Percentiles rank a stretch among this genome's conserved stretches.
Conservation (phyloP, 345 rosid genomes). For the Pistacia atlantica region DNA sequence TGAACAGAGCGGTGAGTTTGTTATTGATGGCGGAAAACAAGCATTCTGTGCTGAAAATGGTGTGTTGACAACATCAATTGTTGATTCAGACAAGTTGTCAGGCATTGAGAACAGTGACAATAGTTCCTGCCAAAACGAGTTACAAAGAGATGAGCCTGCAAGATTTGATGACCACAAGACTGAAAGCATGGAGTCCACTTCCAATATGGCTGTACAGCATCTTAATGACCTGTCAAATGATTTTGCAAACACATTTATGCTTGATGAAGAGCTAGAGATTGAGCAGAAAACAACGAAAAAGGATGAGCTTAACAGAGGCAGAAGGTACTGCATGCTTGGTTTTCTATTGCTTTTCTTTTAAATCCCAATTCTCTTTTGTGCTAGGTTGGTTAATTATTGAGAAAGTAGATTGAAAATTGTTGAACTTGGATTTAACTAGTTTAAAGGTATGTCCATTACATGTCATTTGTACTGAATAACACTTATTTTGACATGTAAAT, state of each 20-base stretch:
- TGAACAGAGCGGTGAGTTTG: constrained; percentile 20
- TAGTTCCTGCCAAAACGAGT: constrained; percentile 17
- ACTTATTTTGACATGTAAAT: neutral
- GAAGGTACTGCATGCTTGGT: constrained; percentile 51
- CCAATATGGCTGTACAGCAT: constrained; percentile 31
- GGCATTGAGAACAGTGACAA: constrained; percentile 19
- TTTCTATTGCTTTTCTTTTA: neutral
- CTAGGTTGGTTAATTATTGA: neutral
- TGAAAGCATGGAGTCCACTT: constrained; percentile 29
- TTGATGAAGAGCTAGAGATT: constrained; percentile 92
- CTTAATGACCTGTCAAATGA: constrained; percentile 62
- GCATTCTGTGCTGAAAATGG: constrained; percentile 19
- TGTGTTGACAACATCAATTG: constrained; percentile 22
- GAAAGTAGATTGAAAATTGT: neutral
- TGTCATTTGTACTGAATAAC: neutral
- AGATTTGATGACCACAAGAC: constrained; percentile 26
- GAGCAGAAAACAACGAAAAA: constrained; percentile 64
- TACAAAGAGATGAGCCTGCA: constrained; percentile 40
- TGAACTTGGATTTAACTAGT: neutral
- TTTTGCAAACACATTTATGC: constrained; percentile 79
- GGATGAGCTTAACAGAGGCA: constrained; percentile 39
- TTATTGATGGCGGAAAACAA: constrained; percentile 24
- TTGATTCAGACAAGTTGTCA: constrained; percentile 31
- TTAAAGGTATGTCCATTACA: neutral
- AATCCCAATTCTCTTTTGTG: neutral